Base-by-base conservation (phyloP, 2,329 filamentous ascomycete species). In the Claviceps maximensis region DNA sequence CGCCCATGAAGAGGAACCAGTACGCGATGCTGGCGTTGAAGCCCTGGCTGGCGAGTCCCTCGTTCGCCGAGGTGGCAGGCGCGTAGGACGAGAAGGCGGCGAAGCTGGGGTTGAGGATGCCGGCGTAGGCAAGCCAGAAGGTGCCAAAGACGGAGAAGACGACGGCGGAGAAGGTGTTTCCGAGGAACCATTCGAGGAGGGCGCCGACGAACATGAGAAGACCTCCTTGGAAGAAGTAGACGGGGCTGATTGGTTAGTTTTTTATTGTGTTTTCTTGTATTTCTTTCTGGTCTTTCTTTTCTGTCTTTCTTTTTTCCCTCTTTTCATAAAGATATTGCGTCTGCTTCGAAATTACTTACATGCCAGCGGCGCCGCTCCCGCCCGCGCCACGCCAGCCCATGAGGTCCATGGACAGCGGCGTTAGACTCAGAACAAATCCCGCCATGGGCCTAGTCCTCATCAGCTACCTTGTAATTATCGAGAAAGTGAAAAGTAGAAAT, bases 1-100 rank as follows among this genome's bases (percentile, higher is more conserved):
- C 56, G 3, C 70, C 79, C 83, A 87, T 86, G 57, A 77, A 76
- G 53, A 87, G 64, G 49, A 81, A 73, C 69, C 83, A 80, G 70
- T 84, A 87, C 27, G 68, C 77, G 47, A 79, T 74, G 53, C 73
- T 75, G 27, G 77, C 73, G 48, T 78, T 76, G 65, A 80, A 83
- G 0, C 71, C 75, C 4, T 62, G 63, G 0, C 72, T 73, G 12
- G 66, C 56, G 9, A 80, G 59, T 1, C 78, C 78, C 9, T 66
- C 68, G 0, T 69, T 64, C 1, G 66, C 49, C 6, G 62, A 59
- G n/a, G 58, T 58, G 9, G 62, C 53, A 1, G 67, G 62, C 7
- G 71, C 66, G 44, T 74, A 77, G 1, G 67, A 62, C 41, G 69
- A 71, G 19, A 72, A 74, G 7, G 78, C 70, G 40, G 74, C 74